These are phyloP conservation scores for Neurospora pannonica DNA, from an alignment of 495 filamentous ascomycete species.

Conservation along the genomic window DNA sequence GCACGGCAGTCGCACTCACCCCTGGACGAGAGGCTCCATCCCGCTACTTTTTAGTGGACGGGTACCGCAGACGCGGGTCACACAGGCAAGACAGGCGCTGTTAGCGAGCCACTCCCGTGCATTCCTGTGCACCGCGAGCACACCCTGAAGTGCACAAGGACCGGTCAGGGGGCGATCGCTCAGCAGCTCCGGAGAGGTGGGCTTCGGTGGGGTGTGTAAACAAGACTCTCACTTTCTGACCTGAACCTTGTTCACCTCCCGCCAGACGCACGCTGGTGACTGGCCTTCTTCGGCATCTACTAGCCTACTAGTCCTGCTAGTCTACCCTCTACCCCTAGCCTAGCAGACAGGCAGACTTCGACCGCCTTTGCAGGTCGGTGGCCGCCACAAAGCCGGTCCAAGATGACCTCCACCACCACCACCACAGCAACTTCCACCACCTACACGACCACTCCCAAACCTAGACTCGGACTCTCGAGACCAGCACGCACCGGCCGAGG, in stretches of 20 bases:
- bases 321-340: neutral
- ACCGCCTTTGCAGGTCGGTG: neutral
- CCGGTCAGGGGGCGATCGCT: neutral
- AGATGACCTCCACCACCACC: slow-evolving; percentile 20
- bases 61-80: neutral
- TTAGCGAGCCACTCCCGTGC: neutral
- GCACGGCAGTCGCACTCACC: neutral
- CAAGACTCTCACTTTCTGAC: neutral
- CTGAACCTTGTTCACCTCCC: neutral
- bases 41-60: neutral
- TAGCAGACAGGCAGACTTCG: neutral
- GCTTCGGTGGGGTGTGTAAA: neutral
- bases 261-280: neutral
- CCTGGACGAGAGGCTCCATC: neutral
- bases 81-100: neutral
- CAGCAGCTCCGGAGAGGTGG: neutral
- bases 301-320: neutral
- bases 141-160: too few species aligned
- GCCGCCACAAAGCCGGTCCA: slow-evolving; percentile 9
- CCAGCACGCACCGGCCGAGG: slow-evolving; percentile 14
- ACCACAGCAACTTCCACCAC: slow-evolving; percentile 27
- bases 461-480: slow-evolving; percentile 50
- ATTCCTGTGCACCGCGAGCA: neutral
- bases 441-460: slow-evolving; percentile 58
- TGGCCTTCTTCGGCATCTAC: neutral